Percentiles rank a stretch among this genome's conserved stretches.
Evolutionary conservation across 179 eudicot species (phyloP).

Genomic region (Amaranthus tricolor): DNA sequence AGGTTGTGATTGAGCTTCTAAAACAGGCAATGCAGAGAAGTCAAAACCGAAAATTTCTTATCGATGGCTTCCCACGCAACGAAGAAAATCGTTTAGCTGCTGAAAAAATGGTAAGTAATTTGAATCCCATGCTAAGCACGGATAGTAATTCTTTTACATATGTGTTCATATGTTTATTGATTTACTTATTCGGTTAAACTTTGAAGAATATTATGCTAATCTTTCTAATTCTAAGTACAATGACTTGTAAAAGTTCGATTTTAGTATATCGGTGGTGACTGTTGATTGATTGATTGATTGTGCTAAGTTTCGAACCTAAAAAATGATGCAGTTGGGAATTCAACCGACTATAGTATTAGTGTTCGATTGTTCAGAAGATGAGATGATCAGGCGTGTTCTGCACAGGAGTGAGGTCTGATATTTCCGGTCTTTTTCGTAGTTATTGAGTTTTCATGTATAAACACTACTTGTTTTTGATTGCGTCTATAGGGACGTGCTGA

Average conservation of each 20-base stretch:
- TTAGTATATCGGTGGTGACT: no score
- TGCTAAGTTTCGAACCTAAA: no score
- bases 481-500: constrained; percentile 27
- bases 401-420: constrained; percentile 25
- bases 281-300: no score
- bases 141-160: no score
- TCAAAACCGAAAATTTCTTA: constrained; percentile 53
- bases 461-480: background rate
- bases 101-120: constrained; percentile 40
- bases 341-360: constrained; percentile 25
- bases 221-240: no score
- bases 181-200: no score
- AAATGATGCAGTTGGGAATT: constrained; percentile 17
- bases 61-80: constrained; percentile 79
- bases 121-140: no score
- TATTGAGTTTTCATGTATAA: background rate
- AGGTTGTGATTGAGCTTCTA: constrained; percentile 64
- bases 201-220: no score
- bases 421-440: background rate
- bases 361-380: constrained; percentile 30
- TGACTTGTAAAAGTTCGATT: no score
- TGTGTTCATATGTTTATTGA: no score
- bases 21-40: constrained; percentile 55
- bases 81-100: constrained; percentile 73
- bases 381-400: constrained; percentile 25